phyloP scores from a whole-genome alignment of 1,139 yeast species.

The Torulaspora globosa region DNA sequence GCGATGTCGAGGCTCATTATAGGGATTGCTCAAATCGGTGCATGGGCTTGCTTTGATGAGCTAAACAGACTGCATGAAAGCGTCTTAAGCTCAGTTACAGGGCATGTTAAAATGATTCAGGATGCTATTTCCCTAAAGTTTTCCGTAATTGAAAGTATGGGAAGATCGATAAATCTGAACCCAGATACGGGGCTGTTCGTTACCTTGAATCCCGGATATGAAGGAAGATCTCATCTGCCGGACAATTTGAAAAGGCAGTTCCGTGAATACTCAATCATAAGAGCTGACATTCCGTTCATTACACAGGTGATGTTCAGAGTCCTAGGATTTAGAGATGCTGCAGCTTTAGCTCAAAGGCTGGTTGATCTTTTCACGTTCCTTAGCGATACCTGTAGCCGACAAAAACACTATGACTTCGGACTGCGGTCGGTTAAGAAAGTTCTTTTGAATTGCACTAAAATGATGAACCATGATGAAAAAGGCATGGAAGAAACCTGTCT shows the following conservation, averaged over 20 bases:
- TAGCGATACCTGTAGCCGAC: constrained; percentile 43
- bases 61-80: constrained; percentile 74
- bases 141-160: constrained; percentile 46
- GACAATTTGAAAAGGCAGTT: constrained; percentile 81
- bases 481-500: constrained; percentile 3
- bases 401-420: constrained; percentile 87
- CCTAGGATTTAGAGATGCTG: constrained; percentile 60
- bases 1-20: constrained; percentile 73
- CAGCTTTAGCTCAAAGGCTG: constrained; percentile 45
- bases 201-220: constrained; percentile 89
- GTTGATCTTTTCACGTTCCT: constrained; percentile 56
- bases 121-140: constrained; percentile 40
- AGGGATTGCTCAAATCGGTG: constrained; percentile 84
- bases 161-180: constrained; percentile 44
- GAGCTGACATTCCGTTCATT: constrained; percentile 67
- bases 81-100: constrained; percentile 79
- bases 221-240: constrained; percentile 78
- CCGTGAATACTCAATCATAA: constrained; percentile 67
- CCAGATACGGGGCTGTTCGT: constrained; percentile 70
- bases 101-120: constrained; percentile 75
- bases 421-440: constrained; percentile 64
- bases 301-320: constrained; percentile 69
- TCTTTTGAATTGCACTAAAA: constrained; percentile 33
- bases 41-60: constrained; percentile 97
- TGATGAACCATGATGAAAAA: background rate